Evolutionary conservation across 2,329 filamentous ascomycete species (phyloP).

Genomic region (Xylaria sp.): DNA sequence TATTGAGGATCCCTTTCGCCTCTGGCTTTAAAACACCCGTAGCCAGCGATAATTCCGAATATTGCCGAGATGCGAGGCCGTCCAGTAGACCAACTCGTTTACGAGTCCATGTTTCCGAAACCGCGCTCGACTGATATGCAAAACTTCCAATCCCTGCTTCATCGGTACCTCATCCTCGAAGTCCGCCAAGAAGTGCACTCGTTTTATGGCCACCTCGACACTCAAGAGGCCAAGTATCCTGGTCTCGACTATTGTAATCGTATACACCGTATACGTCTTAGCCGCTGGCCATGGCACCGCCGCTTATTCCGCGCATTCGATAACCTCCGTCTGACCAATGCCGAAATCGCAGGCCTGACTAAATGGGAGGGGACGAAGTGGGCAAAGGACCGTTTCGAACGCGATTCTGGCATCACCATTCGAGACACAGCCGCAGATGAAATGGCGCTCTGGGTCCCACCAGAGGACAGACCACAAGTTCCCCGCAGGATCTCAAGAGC

Average conservation of each 20-base stretch:
- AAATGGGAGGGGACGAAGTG: constrained; percentile 87
- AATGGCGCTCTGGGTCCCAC: constrained; percentile 70
- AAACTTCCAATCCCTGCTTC: constrained; percentile 75
- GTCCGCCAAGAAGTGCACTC: constrained; percentile 81
- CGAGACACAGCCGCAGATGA: constrained; percentile 76
- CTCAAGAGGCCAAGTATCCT: constrained; percentile 82
- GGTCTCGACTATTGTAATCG: constrained; percentile 80
- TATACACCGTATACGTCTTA: constrained; percentile 80
- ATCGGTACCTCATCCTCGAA: constrained; percentile 77
- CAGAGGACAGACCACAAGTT: constrained; percentile 49
- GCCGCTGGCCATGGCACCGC: constrained; percentile 79
- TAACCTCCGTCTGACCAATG: constrained; percentile 71
- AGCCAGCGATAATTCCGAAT: not conserved
- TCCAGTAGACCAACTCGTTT: constrained; percentile 76
- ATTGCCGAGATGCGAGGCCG: constrained; percentile 72
- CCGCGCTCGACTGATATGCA: constrained; percentile 74
- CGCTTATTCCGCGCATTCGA: constrained; percentile 82
- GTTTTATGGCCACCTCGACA: constrained; percentile 83
- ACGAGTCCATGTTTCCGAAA: constrained; percentile 77
- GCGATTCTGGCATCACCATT: constrained; percentile 76
- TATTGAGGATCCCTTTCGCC: not conserved
- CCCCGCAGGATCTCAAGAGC: constrained; percentile 38
- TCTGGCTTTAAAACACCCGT: constrained; percentile 13
- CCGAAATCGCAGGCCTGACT: constrained; percentile 76
- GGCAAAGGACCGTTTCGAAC: constrained; percentile 83